phyloP scores from a whole-genome alignment of 2,329 filamentous ascomycete species.

The Colletotrichum tropicicola region DNA sequence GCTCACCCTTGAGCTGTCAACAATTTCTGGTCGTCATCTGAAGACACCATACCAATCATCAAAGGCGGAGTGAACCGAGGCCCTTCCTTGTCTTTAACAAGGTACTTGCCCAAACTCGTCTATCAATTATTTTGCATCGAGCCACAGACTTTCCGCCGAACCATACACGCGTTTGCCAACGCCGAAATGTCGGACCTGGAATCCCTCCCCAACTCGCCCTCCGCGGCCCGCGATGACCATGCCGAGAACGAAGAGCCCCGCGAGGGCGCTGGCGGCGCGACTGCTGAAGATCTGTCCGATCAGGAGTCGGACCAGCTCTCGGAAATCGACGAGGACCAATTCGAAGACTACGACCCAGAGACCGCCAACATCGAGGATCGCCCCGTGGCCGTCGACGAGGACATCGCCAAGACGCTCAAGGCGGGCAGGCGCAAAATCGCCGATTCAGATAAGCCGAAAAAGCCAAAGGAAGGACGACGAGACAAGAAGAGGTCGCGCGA shows the following conservation, averaged over 20 bases:
- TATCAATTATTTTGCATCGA: not conserved
- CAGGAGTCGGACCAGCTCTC: constrained; percentile 69
- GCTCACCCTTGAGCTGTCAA: too few relatives aligned
- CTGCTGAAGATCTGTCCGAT: constrained; percentile 56
- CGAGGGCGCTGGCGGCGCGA: constrained; percentile 47
- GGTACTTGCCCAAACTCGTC: too few relatives aligned
- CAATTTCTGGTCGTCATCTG: too few relatives aligned
- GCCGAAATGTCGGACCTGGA: constrained; percentile 56
- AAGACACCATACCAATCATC: too few relatives aligned
- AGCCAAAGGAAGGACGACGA: constrained; percentile 77
- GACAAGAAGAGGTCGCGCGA: constrained; percentile 70
- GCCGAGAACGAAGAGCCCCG: constrained; percentile 52
- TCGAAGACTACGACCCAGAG: constrained; percentile 74
- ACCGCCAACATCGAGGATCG: constrained; percentile 70
- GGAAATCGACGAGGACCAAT: constrained; percentile 75
- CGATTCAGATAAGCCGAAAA: constrained; percentile 72
- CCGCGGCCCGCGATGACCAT: constrained; percentile 38
- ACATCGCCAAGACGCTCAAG: constrained; percentile 70
- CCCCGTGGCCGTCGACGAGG: constrained; percentile 74
- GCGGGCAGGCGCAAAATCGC: constrained; percentile 72
- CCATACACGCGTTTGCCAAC: not conserved
- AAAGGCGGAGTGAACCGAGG: too few relatives aligned
- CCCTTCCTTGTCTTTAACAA: too few relatives aligned
- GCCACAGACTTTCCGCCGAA: not conserved
- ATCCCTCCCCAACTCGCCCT: constrained; percentile 49